These are phyloP conservation scores for Botrytis fabae DNA, from an alignment of 2,329 filamentous ascomycete species.

Conservation along the genomic window DNA sequence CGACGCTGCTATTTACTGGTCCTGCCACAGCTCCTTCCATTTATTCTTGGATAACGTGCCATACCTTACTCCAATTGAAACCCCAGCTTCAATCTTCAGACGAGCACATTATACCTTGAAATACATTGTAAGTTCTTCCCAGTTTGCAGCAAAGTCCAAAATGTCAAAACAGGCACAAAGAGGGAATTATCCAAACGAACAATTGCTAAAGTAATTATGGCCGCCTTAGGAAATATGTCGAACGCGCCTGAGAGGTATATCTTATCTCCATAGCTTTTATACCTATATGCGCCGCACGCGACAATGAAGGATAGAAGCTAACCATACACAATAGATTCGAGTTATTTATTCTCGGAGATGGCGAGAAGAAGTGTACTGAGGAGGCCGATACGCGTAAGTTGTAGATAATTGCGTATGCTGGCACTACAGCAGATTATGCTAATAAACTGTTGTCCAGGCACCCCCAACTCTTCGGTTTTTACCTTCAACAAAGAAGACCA, in stretches of 20 bases:
- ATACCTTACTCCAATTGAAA: not conserved
- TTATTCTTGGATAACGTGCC: not conserved
- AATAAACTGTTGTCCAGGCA: slow-evolving; percentile 55
- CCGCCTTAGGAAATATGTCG: slow-evolving; percentile 18
- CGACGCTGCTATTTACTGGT: not conserved
- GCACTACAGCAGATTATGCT: not conserved
- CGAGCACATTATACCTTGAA: not conserved
- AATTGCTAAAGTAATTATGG: slow-evolving; percentile 16
- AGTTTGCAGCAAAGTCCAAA: not conserved
- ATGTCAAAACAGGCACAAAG: slow-evolving; percentile 1
- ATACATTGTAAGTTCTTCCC: slow-evolving; percentile 5
- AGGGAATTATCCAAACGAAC: slow-evolving; percentile 1
- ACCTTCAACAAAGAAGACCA: slow-evolving; percentile 96
- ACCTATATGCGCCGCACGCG: not conserved
- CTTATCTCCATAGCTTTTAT: not conserved
- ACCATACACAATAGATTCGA: slow-evolving; percentile 67
- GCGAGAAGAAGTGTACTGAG: slow-evolving; percentile 91
- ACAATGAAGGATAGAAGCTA: not conserved
- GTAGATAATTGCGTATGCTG: not conserved
- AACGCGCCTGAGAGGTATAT: slow-evolving; percentile 23
- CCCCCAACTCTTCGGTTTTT: slow-evolving; percentile 94
- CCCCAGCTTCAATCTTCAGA: not conserved
- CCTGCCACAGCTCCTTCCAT: not conserved
- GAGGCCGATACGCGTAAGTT: slow-evolving; percentile 82
- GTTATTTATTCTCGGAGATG: slow-evolving; percentile 82